Evolutionary conservation across 768 basidiomycete species (phyloP).

Genomic region (Crepidotus variabilis): DNA sequence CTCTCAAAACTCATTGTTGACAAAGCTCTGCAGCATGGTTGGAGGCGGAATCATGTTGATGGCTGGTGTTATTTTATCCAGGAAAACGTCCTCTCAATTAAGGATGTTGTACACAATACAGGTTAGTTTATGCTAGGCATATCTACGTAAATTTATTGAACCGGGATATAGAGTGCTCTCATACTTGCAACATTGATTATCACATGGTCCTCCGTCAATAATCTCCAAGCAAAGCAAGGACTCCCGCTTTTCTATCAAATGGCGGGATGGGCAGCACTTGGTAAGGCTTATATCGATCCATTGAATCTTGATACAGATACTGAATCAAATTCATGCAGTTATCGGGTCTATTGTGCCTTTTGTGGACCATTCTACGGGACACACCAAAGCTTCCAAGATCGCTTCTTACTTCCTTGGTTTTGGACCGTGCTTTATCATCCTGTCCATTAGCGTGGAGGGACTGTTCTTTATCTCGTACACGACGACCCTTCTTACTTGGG

Average conservation of each 20-base stretch:
- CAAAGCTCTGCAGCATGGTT: slow-evolving; percentile 27
- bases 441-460: slow-evolving; percentile 81
- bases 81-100: slow-evolving; percentile 1
- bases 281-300: slow-evolving; percentile 35
- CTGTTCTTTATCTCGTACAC: slow-evolving; percentile 76
- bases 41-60: slow-evolving; percentile 47
- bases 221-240: slow-evolving; percentile 63
- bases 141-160: neutral
- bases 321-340: slow-evolving; percentile 29
- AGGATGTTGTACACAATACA: slow-evolving; percentile 18
- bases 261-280: slow-evolving; percentile 60
- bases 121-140: slow-evolving; percentile 13
- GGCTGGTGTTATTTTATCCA: slow-evolving; percentile 18
- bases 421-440: slow-evolving; percentile 69
- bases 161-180: slow-evolving; percentile 34
- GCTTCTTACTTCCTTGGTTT: slow-evolving; percentile 68
- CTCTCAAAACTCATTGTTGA: neutral
- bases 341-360: slow-evolving; percentile 51
- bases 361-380: slow-evolving; percentile 27
- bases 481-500: slow-evolving; percentile 61
- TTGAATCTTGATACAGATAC: neutral
- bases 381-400: slow-evolving; percentile 45
- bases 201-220: slow-evolving; percentile 54
- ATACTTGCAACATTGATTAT: slow-evolving; percentile 45
- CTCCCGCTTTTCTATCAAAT: slow-evolving; percentile 59